Percentiles rank a stretch among this genome's conserved stretches.
These are phyloP conservation scores for Auxenochlorella protothecoides DNA, from an alignment of 139 green algal species.

Conservation along the genomic window DNA sequence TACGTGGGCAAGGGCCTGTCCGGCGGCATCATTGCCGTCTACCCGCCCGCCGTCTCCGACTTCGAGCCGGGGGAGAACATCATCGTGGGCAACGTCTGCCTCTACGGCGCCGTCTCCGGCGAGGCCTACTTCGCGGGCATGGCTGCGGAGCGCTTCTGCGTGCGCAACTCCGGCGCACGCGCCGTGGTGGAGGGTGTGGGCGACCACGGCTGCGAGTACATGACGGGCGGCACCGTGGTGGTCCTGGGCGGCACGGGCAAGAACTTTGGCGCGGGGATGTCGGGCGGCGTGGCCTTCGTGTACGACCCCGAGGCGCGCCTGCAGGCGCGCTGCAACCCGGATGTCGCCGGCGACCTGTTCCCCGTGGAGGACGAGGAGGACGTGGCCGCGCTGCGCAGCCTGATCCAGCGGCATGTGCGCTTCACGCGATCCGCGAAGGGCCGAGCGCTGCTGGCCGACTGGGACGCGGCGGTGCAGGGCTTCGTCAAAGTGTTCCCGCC, in stretches of 20 bases:
- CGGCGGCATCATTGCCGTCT: slow-evolving; percentile 84
- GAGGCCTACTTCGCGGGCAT: slow-evolving; percentile 84
- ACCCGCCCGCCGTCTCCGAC: slow-evolving; percentile 36
- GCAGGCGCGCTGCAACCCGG: slow-evolving; percentile 47
- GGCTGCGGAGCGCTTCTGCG: slow-evolving; percentile 65
- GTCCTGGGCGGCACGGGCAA: slow-evolving; percentile 50
- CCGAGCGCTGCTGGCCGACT: slow-evolving; percentile 44
- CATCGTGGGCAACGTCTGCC: slow-evolving; percentile 95
- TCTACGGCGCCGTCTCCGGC: slow-evolving; percentile 96
- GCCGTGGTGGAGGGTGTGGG: slow-evolving; percentile 92
- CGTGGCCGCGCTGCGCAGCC: slow-evolving; percentile 9
- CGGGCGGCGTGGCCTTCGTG: slow-evolving; percentile 94
- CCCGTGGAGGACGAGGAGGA: slow-evolving; percentile 38
- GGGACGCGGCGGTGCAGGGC: slow-evolving; percentile 49
- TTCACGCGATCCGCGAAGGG: slow-evolving; percentile 68
- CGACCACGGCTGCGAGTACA: slow-evolving; percentile 99
- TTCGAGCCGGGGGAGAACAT: slow-evolving; percentile 55
- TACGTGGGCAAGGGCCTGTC: slow-evolving; percentile 99
- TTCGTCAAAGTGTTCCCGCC: slow-evolving; percentile 98
- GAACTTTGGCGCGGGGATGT: slow-evolving; percentile 98
- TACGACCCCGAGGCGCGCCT: slow-evolving; percentile 89
- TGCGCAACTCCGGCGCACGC: slow-evolving; percentile 87
- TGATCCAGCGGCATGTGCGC: slow-evolving; percentile 74
- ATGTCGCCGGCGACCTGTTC: slow-evolving; percentile 64
- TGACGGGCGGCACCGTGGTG: slow-evolving; percentile 72